These are phyloP conservation scores for Candida boleticola DNA, from an alignment of 805 yeast species.

Conservation along the genomic window DNA sequence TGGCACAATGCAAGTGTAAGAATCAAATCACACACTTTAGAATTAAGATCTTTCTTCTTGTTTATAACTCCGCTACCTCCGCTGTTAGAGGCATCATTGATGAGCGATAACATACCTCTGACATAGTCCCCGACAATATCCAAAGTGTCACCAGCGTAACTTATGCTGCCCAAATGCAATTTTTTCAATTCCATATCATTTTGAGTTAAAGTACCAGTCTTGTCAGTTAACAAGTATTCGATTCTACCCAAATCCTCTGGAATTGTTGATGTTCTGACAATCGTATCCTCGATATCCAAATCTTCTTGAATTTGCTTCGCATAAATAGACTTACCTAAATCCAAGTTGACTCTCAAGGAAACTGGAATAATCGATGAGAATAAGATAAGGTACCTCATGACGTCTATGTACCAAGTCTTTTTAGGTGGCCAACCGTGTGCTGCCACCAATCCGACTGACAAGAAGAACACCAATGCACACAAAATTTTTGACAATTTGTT, in stretches of 20 bases:
- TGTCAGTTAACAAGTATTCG: conserved; percentile 88
- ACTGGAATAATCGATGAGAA: conserved; percentile 97
- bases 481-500: conserved; percentile 83
- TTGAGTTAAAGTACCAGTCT: conserved; percentile 96
- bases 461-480: conserved; percentile 79
- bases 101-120: conserved; percentile 10
- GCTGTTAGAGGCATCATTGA: conserved; percentile 10
- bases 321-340: conserved; percentile 92
- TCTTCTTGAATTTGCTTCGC: conserved; percentile 95
- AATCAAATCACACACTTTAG: conserved; percentile 76
- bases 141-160: conserved; percentile 89
- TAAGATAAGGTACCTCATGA: conserved; percentile 84
- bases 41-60: conserved; percentile 66
- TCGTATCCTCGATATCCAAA: conserved; percentile 71
- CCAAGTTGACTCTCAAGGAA: conserved; percentile 88
- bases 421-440: conserved; percentile 67
- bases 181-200: conserved; percentile 97
- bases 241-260: conserved; percentile 98
- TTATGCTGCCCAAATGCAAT: conserved; percentile 87
- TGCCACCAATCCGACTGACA: conserved; percentile 75
- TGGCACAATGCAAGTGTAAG: conserved; percentile 91
- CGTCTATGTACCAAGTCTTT: conserved; percentile 81
- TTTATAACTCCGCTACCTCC: conserved; percentile 10
- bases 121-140: conserved; percentile 81
- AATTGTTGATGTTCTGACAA: conserved; percentile 95